Evolutionary conservation across 495 filamentous ascomycete genomes (phyloP), one percentile per base, ranked within the genome.

Genomic region (Lasiosphaeriaceae sp.): DNA sequence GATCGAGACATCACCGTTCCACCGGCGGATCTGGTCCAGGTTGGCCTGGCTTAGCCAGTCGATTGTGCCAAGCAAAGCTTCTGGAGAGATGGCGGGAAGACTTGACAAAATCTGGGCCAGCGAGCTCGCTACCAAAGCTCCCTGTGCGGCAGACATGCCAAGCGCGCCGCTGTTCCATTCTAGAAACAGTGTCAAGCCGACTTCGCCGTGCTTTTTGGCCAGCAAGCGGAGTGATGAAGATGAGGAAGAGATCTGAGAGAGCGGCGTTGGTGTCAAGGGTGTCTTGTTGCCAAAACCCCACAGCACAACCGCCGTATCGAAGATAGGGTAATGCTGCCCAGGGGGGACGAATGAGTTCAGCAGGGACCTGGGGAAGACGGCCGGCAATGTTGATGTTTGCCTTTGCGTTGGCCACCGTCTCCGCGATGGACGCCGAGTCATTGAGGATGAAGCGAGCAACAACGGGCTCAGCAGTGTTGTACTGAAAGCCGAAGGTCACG

Each of bases 121-220:
- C 1, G 64, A 62, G 54, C 62, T 56, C 43, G 64, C 59, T 5
- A 67, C 61, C 9, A 67, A 54, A 3, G 16, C 24, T 8, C 58
- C 61, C 51, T 64, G 58, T 14, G 53, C 45, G 7, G 24, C 11
- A 0, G 64, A 39, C 56, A 62, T 61, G 41, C 60, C 58, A 9
- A 64, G n/a, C n/a, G n/a, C 29, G 2, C 14, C 29, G 26, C 21
- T 49, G 55, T 51, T 52, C 64, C 64, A 66, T 57, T 64, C 61
- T 1, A 64, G 50, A 31, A 64, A 57, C 44, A 66, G 29, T 29
- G 43, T 51, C 11, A 66, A 2, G 4, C 19, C 46, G 17, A 29
- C 14, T 3, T 26, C 31, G 46, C 57, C 47, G n/a, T 49, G 47
- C 17, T 63, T 64, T n/a, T 63, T 63, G 1, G 49, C 64, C 2